These are phyloP conservation scores for Alternaria gaisen DNA, from an alignment of 2,329 filamentous ascomycete species.

Conservation along the genomic window DNA sequence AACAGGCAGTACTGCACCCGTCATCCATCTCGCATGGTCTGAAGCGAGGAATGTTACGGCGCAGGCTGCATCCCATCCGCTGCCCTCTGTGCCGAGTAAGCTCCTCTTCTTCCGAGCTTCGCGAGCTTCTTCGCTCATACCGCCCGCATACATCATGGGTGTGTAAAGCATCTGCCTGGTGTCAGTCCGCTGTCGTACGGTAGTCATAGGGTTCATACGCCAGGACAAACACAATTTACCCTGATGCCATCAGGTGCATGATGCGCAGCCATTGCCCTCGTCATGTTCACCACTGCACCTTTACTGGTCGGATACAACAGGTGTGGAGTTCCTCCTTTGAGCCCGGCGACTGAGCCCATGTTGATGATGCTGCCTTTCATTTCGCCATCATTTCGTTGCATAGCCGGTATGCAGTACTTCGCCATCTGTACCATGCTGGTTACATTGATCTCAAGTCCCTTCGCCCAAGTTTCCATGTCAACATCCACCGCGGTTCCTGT, in stretches of 20 bases:
- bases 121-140: conserved; percentile 61
- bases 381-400: conserved; percentile 61
- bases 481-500: conserved; percentile 68
- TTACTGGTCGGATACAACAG: conserved; percentile 64
- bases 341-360: conserved; percentile 68
- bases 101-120: conserved; percentile 60
- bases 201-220: conserved; percentile 30
- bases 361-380: conserved; percentile 66
- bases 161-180: conserved; percentile 59
- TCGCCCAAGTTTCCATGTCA: conserved; percentile 66
- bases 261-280: conserved; percentile 64
- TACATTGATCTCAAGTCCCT: conserved; percentile 68
- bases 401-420: conserved; percentile 68
- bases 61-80: conserved; percentile 62
- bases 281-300: conserved; percentile 65
- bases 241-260: conserved; percentile 61
- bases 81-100: conserved; percentile 63
- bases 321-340: conserved; percentile 63
- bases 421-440: conserved; percentile 72
- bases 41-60: conserved; percentile 63
- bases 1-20: conserved; percentile 44
- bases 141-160: conserved; percentile 62
- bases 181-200: background rate
- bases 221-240: conserved; percentile 66
- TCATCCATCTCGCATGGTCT: conserved; percentile 63